Evolutionary conservation across 306 rosid species (phyloP), one percentile per base, ranked within the genome.

Genomic region (Cotoneaster glaucophyllus): DNA sequence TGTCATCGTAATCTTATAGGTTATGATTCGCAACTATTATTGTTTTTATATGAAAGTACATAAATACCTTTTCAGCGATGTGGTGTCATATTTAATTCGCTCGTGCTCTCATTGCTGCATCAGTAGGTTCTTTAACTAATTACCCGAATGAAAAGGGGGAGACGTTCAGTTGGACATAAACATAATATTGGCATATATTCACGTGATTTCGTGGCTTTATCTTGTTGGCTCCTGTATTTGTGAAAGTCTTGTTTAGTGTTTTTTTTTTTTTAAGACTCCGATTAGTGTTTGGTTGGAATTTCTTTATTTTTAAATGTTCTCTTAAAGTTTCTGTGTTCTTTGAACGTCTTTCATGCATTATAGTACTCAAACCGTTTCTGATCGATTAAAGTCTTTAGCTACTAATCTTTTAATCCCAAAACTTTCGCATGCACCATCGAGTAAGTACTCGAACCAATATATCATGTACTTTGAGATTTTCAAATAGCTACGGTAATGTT

Each of bases 51-150:
- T 84, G 85, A 52, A 88, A 88, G 96, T 88, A 92, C 92, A 80
- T 58, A 80, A 80, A 77, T 74, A 78, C 86, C 93, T 92, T 90
- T 94, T 86, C 82, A 74, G 84, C 57, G 70, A 64, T 83, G 86
- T 54, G 77, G 67, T 74, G 80, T 45, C 44, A 9, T 48, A 21
- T 34, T 17, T 44, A 10, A 67, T 79, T 65, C 21, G 79, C 52
- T 77, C 70, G 78, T 69, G 75, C n/a, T 67, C 73, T n/a, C 63
- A 67, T 43, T 50, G 17, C 25, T 61, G 67, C 48, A 12, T 48
- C 43, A 11, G 26, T 56, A 48, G 56, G 77, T 85, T 78, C 84
- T 68, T 39, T 41, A 68, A 61, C 29, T 39, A 54, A 71, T 17
- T 48, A 48, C 21, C 13, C 28, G 76, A 64, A 31, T 22, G 39